These are phyloP conservation scores for Gilbertella persicaria DNA, from an alignment of 371 early-diverging fungal species.

Conservation along the genomic window DNA sequence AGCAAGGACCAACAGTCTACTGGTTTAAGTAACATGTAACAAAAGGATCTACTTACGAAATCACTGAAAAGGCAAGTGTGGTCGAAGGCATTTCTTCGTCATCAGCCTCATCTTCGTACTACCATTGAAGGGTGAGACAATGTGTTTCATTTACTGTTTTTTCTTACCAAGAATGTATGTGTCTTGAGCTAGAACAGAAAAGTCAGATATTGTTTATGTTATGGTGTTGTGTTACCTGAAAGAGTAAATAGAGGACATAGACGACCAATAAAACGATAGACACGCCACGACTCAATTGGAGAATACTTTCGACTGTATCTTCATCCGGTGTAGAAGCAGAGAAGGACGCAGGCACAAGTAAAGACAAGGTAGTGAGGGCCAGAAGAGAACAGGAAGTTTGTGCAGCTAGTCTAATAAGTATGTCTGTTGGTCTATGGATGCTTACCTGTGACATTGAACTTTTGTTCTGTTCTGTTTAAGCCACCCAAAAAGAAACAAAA, in stretches of 20 bases:
- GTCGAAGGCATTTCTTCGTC: constrained; percentile 55
- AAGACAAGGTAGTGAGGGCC: constrained; percentile 73
- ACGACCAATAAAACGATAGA: constrained; percentile 72
- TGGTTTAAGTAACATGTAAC: not conserved
- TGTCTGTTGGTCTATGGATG: not conserved
- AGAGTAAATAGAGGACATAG: constrained; percentile 71
- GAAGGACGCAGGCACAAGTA: constrained; percentile 87
- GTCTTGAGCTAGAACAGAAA: constrained; percentile 61
- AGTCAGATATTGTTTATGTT: not conserved
- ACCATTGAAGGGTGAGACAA: not conserved
- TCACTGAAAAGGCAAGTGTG: constrained; percentile 47
- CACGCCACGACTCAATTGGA: constrained; percentile 70
- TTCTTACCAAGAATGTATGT: constrained; percentile 60
- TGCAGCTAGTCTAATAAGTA: constrained; percentile 44
- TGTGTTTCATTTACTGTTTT: not conserved
- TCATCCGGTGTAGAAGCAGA: constrained; percentile 25
- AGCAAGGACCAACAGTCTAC: constrained; percentile 54
- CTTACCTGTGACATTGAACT: constrained; percentile 46
- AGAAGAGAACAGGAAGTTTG: constrained; percentile 80
- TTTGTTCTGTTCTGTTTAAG: constrained; percentile 30
- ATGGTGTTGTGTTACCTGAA: constrained; percentile 45
- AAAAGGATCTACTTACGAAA: constrained; percentile 24
- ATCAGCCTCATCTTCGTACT: constrained; percentile 51
- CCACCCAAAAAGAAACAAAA: constrained; percentile 38
- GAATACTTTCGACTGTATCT: constrained; percentile 41